These are phyloP conservation scores for Phytophthora quininea DNA, from an alignment of 352 stramenopile species.

Conservation along the genomic window DNA sequence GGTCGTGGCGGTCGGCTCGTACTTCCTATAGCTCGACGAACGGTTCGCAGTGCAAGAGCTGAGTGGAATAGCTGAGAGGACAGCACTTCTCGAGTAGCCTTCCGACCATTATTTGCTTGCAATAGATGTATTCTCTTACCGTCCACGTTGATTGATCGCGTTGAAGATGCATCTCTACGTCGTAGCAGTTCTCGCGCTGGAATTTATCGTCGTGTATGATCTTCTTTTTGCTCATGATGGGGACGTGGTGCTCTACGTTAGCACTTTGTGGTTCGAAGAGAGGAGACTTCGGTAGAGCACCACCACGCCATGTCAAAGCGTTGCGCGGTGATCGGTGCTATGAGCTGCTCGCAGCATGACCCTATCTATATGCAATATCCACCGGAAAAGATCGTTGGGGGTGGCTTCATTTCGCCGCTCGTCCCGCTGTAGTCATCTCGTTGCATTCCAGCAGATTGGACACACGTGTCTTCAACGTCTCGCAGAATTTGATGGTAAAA, in stretches of 20 bases:
- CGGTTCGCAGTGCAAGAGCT: neutral
- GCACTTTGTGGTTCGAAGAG: neutral
- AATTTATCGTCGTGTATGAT: no score
- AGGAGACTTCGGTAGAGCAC: neutral
- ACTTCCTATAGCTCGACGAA: constrained; percentile 34
- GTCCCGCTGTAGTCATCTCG: neutral
- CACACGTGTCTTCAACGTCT: neutral
- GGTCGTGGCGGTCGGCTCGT: constrained; percentile 22
- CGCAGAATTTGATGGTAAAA: neutral
- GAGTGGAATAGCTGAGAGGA: neutral
- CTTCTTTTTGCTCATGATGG: neutral
- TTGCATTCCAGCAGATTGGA: neutral
- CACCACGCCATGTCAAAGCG: neutral
- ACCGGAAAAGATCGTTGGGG: neutral
- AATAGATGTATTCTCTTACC: constrained; percentile 33
- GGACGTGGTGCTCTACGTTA: neutral
- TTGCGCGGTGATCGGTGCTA: no score
- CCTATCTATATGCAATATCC: neutral
- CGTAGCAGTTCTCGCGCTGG: no score
- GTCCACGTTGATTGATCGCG: no score
- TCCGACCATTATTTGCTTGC: constrained; percentile 17
- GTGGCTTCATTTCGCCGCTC: neutral
- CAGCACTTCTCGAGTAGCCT: constrained; percentile 15
- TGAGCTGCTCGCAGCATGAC: no score
- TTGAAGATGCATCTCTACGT: no score